A percentile compares a stretch with the other conserved stretches of the same genome.
Conservation (phyloP, 2,329 filamentous ascomycete genomes). For the Sporothrix sp. region DNA sequence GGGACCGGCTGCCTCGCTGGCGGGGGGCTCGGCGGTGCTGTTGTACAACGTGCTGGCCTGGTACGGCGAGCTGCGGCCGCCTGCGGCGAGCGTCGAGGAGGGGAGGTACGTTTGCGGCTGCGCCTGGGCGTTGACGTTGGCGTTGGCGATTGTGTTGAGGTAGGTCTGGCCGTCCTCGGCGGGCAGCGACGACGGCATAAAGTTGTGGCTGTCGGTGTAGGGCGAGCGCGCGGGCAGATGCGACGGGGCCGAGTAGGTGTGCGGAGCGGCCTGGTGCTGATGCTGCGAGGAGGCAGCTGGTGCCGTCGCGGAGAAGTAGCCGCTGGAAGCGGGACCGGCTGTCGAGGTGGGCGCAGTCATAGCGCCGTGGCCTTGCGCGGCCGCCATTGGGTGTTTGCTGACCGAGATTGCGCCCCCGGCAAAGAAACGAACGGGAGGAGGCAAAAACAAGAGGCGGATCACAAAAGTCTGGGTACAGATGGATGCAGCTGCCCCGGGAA, state of each 20-base stretch:
- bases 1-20: slow-evolving; percentile 8
- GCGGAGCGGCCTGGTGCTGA: slow-evolving; percentile 2
- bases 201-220: slow-evolving; percentile 14
- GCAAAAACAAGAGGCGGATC: too few relatives aligned
- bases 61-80: slow-evolving; percentile 11
- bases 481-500: too few relatives aligned
- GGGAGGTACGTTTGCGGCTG: slow-evolving; percentile 23
- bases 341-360: not conserved
- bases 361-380: not conserved
- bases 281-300: not conserved
- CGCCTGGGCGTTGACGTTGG: slow-evolving; percentile 15
- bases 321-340: slow-evolving; percentile 14
- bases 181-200: slow-evolving; percentile 17
- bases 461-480: too few relatives aligned
- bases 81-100: slow-evolving; percentile 21
- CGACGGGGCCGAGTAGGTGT: slow-evolving; percentile 3
- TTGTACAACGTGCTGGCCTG: slow-evolving; percentile 7
- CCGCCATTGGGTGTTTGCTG: not conserved
- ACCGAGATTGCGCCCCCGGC: not conserved
- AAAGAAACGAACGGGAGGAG: too few relatives aligned
- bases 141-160: slow-evolving; percentile 30
- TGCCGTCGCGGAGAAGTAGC: slow-evolving; percentile 24
- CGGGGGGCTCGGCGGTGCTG: slow-evolving; percentile 15
- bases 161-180: slow-evolving; percentile 26
- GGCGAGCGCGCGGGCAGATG: slow-evolving; percentile 13